Evolutionary conservation across 2,329 filamentous ascomycete genomes (phyloP).

Genomic region (Pseudogymnoascus sp.): DNA sequence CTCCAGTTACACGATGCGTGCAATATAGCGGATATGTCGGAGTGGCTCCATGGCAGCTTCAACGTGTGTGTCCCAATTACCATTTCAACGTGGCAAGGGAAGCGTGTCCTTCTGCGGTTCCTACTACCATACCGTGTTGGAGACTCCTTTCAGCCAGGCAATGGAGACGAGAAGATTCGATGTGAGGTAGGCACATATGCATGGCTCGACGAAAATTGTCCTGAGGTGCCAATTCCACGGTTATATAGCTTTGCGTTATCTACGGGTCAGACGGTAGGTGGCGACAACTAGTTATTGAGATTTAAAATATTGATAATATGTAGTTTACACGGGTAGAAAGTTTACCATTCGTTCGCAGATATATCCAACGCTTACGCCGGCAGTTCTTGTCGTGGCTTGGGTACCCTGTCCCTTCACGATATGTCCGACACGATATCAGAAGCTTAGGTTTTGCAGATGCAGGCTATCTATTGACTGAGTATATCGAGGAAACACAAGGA

Average conservation of each 20-base stretch:
- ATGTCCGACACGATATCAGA: slow-evolving; percentile 15
- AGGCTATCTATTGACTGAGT: slow-evolving; percentile 30
- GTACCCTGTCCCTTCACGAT: slow-evolving; percentile 21
- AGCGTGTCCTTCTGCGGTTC: slow-evolving; percentile 18
- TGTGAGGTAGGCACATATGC: slow-evolving; percentile 35
- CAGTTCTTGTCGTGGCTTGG: slow-evolving; percentile 21
- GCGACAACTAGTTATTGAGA: neutral
- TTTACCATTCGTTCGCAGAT: neutral
- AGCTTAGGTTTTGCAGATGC: neutral
- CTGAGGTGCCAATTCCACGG: slow-evolving; percentile 31
- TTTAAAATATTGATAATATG: neutral
- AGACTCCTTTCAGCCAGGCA: slow-evolving; percentile 33
- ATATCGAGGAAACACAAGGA: slow-evolving; percentile 22
- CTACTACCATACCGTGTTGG: slow-evolving; percentile 33
- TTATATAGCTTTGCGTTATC: slow-evolving; percentile 32
- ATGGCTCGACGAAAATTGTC: slow-evolving; percentile 34
- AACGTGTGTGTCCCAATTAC: slow-evolving; percentile 32
- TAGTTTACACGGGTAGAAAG: neutral
- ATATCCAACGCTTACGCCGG: slow-evolving; percentile 13
- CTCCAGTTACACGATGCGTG: slow-evolving; percentile 15
- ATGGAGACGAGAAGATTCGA: slow-evolving; percentile 37
- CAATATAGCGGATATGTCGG: slow-evolving; percentile 20
- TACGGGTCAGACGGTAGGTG: slow-evolving; percentile 25
- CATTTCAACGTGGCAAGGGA: slow-evolving; percentile 16
- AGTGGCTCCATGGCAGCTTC: slow-evolving; percentile 32